phyloP scores from a whole-genome alignment of 306 rosid genomes.

The Dalbergia oliveri region DNA sequence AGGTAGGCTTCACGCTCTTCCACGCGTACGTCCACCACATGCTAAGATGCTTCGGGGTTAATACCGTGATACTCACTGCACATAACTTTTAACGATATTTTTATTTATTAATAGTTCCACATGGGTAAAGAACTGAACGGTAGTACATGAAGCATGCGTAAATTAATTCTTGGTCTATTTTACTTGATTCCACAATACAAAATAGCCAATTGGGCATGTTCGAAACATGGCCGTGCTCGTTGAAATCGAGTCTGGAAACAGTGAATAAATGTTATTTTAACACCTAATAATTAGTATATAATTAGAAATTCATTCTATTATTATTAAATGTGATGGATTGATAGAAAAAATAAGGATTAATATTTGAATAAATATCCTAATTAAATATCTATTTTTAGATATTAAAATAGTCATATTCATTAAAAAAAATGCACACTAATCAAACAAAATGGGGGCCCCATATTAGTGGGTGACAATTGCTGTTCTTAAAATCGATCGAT shows the following conservation, averaged over 20 bases:
- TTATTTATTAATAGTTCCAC: neutral
- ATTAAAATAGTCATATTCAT: no score
- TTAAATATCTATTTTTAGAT: no score
- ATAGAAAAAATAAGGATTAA: no score
- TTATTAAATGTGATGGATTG: no score
- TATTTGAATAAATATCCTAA: no score
- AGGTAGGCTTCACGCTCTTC: neutral
- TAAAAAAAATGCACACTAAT: neutral
- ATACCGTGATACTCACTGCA: neutral
- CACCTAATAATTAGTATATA: no score
- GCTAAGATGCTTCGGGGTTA: slow-evolving; percentile 2
- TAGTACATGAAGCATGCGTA: no score
- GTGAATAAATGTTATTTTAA: no score
- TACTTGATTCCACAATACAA: neutral
- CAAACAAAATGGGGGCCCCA: neutral
- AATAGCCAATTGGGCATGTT: neutral
- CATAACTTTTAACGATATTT: neutral
- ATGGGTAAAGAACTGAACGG: neutral
- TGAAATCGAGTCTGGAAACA: neutral
- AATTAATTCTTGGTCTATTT: neutral
- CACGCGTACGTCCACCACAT: neutral
- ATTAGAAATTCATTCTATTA: no score
- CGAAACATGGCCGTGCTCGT: neutral
- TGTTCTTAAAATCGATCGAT: neutral
- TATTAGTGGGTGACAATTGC: slow-evolving; percentile 3